Conservation (phyloP, 768 basidiomycete genomes). For the Hericium rajendrae region DNA sequence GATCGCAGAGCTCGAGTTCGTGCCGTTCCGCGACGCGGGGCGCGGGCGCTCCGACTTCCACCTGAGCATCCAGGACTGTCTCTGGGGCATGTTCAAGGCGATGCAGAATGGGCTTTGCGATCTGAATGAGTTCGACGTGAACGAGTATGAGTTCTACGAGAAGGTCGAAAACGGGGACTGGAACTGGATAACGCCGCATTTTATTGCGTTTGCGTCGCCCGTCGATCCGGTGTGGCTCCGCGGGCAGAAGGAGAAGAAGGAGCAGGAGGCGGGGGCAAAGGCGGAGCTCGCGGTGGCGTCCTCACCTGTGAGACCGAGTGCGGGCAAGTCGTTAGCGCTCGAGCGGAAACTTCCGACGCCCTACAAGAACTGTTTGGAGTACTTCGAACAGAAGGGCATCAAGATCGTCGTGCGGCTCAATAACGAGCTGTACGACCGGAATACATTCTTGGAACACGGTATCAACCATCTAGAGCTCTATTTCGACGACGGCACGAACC, state of each 20-base stretch:
- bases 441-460: constrained; percentile 72
- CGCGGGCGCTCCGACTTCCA: constrained; percentile 88
- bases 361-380: constrained; percentile 86
- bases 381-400: constrained; percentile 81
- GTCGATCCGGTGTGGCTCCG: constrained; percentile 77
- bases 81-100: constrained; percentile 82
- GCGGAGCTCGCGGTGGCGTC: constrained; percentile 17
- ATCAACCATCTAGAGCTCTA: constrained; percentile 89
- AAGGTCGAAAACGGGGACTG: constrained; percentile 94
- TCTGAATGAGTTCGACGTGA: constrained; percentile 87
- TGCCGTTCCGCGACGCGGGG: constrained; percentile 94
- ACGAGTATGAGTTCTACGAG: constrained; percentile 91
- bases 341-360: constrained; percentile 71
- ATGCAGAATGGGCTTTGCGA: constrained; percentile 91
- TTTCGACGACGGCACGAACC: constrained; percentile 98
- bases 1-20: constrained; percentile 84
- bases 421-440: constrained; percentile 81
- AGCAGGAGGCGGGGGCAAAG: constrained; percentile 24
- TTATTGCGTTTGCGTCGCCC: constrained; percentile 92
- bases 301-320: constrained; percentile 16
- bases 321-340: constrained; percentile 41
- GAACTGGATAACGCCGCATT: constrained; percentile 90
- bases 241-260: constrained; percentile 55
- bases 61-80: constrained; percentile 85
- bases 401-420: constrained; percentile 92